These are phyloP conservation scores for Pestalotiopsis sp. DNA, from an alignment of 2,329 filamentous ascomycete genomes.

Conservation along the genomic window DNA sequence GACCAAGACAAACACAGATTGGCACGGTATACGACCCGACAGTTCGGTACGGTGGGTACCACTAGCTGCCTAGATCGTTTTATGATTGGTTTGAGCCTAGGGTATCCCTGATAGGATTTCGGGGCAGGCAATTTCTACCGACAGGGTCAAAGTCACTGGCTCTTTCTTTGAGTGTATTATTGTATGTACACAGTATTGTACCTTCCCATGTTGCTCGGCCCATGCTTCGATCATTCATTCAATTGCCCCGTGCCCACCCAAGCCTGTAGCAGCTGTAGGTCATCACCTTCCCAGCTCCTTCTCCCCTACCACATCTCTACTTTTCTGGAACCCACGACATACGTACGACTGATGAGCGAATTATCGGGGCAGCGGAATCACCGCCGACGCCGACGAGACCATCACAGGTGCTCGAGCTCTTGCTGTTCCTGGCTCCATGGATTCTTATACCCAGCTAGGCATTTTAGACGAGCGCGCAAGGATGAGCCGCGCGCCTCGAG, in stretches of 20 bases:
- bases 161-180: not conserved
- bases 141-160: not conserved
- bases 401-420: not conserved
- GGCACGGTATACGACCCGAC: not conserved
- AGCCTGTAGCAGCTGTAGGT: no score
- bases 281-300: not conserved
- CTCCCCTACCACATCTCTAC: not conserved
- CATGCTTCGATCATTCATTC: no score
- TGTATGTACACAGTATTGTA: not conserved
- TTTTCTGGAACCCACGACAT: not conserved
- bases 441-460: not conserved
- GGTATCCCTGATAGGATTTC: not conserved
- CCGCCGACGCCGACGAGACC: not conserved
- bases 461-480: not conserved
- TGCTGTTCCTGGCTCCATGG: not conserved
- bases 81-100: not conserved
- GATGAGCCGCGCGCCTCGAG: conserved; percentile 4
- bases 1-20: not conserved
- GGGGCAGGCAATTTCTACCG: conserved; percentile 4
- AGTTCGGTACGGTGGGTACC: conserved; percentile 4
- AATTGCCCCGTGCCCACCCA: no score
- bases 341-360: not conserved
- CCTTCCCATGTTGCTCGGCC: not conserved
- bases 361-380: not conserved
- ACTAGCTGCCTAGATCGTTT: not conserved